Evolutionary conservation across 1,139 yeast species (phyloP), one percentile per base, ranked within the genome.

Genomic region (Debaryomyces sp.): DNA sequence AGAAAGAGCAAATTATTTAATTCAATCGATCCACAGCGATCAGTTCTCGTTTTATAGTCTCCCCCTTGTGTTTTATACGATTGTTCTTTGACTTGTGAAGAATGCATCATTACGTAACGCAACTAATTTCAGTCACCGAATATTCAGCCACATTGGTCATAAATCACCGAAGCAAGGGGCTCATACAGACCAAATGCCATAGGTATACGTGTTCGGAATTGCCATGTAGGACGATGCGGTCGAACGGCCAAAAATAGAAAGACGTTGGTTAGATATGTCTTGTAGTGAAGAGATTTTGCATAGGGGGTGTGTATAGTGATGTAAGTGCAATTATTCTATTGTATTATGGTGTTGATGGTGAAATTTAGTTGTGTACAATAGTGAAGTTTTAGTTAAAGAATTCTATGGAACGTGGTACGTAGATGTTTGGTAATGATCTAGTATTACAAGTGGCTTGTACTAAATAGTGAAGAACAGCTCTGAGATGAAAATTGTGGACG

Each of bases 41-140:
- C 21, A 9, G 24, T 24, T 15, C 41, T 9, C 35, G 27, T 17
- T 43, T 35, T 43, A 27, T 43, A 43, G 41, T 35, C 17, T 22
- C 36, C 43, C 21, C 26, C 30, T 15, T 37, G 30, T 18, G 21
- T 22, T 37, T 37, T 22, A 24, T 37, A 12, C 24, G 30, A 37
- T 37, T 24, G 41, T 37, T 37, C 41, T 12, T 27, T 13, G 15
- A 24, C 41, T 15, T 26, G 13, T 38, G 41, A 21, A 21, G n/a
- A 32, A 41, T 26, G 43, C 43, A 41, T 22, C 29, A 41, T 41
- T 18, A 41, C 43, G 43, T 41, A 41, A 30, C 33, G 24, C 40
- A 18, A 42, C 17, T 22, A 26, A 34, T 13, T 24, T 42, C 30
- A 26, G 30, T 34, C 39, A 34, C 32, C 45, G 39, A 34, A 12